These are phyloP conservation scores for Omphalea diandra DNA, from an alignment of 441 rosid genomes.

Conservation along the genomic window DNA sequence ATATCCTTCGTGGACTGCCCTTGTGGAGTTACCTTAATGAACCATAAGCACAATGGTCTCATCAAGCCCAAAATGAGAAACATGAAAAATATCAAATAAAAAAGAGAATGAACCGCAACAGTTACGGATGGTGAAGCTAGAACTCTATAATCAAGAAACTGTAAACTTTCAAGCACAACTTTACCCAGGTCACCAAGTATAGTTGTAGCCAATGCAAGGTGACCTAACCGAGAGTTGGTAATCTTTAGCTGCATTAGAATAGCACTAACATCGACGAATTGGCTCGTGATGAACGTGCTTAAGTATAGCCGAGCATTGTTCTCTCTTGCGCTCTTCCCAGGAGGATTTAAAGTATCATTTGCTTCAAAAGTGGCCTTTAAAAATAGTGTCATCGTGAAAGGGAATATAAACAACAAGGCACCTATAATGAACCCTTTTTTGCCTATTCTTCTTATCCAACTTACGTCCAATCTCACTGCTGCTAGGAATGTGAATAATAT, in stretches of 20 bases:
- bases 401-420: neutral
- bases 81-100: neutral
- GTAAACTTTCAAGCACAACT: neutral
- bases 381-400: neutral
- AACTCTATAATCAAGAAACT: neutral
- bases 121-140: neutral
- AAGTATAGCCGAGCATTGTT: neutral
- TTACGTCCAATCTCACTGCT: slow-evolving; percentile 28
- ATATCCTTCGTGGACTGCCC: slow-evolving; percentile 29
- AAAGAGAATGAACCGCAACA: neutral
- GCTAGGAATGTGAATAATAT: slow-evolving; percentile 26
- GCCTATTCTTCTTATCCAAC: slow-evolving; percentile 17
- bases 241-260: slow-evolving; percentile 35
- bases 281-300: neutral
- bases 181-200: slow-evolving; percentile 26
- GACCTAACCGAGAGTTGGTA: slow-evolving; percentile 37
- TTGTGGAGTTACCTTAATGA: slow-evolving; percentile 32
- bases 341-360: neutral
- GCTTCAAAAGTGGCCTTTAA: neutral
- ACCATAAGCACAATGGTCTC: slow-evolving; percentile 22
- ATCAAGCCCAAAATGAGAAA: slow-evolving; percentile 1
- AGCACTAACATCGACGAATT: slow-evolving; percentile 35
- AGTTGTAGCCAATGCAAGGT: slow-evolving; percentile 32
- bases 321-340: neutral
- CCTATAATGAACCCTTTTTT: slow-evolving; percentile 18